Evolutionary conservation across 306 rosid genomes (phyloP), one percentile per base, ranked within the genome.

Genomic region (barrel medic (Medicago truncatula)): DNA sequence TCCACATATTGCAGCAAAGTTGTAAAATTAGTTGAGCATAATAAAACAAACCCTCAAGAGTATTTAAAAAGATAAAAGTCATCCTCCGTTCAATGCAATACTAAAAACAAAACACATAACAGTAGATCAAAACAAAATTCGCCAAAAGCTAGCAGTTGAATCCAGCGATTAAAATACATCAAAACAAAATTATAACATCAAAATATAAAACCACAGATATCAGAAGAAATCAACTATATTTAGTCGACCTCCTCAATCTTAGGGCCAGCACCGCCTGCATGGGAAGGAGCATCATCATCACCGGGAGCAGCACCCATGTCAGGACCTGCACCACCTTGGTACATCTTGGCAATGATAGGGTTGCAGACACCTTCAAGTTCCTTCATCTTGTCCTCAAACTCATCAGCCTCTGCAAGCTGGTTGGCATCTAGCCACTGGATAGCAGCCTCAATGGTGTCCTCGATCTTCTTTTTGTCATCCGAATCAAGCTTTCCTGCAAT

Each of bases 341-440:
- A 82, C 85, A 82, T 82, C 85, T 82, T 82, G 23, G 85, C 85
- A 11, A 82, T 82, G 79, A 82, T 82, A 0, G 85, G 85, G 66
- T 82, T 82, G 79, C 85, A 88, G 65, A 88, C 79, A 84, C 90
- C 82, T 78, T 88, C 93, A 78, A 88, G 25, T 72, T 88, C 93
- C 86, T 88, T 88, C 93, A 88, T 86, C 73, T 88, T 88, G 77
- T 88, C 93, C 15, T 88, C 88, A 17, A 81, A 81, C 74, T 81
- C 85, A 54, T 81, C 85, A 4, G 81, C 70, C 70, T 86, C 90
- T 0, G 90, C 93, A 0, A 88, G 88, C 71, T 88, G 93, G 85
- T 88, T 88, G 83, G 49, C 70, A 34, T 88, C 93, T 1, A 86
- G 74, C 93, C 93, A 88, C 38, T 82, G 87, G 82, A 88, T 86